Conservation (phyloP, 805 yeast species). For the Saturnispora silvae region DNA sequence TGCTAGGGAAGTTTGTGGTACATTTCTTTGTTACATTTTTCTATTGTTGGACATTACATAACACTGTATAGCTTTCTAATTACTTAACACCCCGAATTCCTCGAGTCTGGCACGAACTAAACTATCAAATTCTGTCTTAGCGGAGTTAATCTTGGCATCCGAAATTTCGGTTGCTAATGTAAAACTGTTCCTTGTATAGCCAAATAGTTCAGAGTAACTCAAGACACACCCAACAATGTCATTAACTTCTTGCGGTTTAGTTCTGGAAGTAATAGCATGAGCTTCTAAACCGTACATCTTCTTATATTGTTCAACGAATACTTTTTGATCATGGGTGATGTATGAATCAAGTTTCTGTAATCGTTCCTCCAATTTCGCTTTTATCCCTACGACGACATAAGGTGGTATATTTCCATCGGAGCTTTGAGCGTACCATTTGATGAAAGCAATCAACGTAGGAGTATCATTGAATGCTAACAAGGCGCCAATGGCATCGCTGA, state of each 20-base stretch:
- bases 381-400: constrained; percentile 4
- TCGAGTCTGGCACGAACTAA: neutral
- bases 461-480: constrained; percentile 21
- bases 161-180: neutral
- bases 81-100: no score
- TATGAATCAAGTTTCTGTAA: constrained; percentile 2
- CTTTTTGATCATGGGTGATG: constrained; percentile 1
- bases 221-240: constrained; percentile 1
- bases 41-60: no score
- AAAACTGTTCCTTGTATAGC: neutral
- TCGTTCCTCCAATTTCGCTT: constrained; percentile 3
- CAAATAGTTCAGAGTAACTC: constrained; percentile 3
- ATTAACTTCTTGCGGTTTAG: neutral
- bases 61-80: no score
- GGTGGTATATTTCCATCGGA: neutral
- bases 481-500: constrained; percentile 12
- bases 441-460: constrained; percentile 6
- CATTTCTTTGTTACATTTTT: neutral
- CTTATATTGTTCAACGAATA: constrained; percentile 1
- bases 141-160: neutral
- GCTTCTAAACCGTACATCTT: constrained; percentile 3
- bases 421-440: constrained; percentile 2
- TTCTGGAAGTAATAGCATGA: neutral
- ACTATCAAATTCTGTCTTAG: neutral
- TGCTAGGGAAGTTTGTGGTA: neutral